Conservation (phyloP, 2,329 filamentous ascomycete genomes). For the Fusarium floridanum region DNA sequence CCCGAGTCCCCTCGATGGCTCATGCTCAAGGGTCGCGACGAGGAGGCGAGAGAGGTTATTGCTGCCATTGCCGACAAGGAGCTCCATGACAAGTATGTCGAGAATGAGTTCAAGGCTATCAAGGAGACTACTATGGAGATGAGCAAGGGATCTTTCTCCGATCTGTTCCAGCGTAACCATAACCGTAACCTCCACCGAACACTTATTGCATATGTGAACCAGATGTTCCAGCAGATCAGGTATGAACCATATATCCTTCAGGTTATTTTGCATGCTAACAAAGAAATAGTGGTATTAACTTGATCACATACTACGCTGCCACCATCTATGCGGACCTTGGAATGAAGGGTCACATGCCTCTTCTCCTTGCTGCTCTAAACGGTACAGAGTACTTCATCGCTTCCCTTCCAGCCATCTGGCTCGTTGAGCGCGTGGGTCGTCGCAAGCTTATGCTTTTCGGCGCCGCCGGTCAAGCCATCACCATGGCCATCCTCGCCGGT, state of each 20-base stretch:
- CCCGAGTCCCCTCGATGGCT: slow-evolving; percentile 67
- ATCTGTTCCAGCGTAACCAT: slow-evolving; percentile 69
- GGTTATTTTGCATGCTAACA: neutral
- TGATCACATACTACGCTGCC: slow-evolving; percentile 73
- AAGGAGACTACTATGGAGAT: slow-evolving; percentile 77
- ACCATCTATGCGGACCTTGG: slow-evolving; percentile 70
- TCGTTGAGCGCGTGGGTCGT: slow-evolving; percentile 76
- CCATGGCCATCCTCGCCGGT: slow-evolving; percentile 73
- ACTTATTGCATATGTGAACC: slow-evolving; percentile 70
- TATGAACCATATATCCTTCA: neutral
- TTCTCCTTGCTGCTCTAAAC: slow-evolving; percentile 64
- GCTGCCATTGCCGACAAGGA: slow-evolving; percentile 67
- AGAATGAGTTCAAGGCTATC: slow-evolving; percentile 70
- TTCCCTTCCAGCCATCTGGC: slow-evolving; percentile 71
- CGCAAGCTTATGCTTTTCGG: slow-evolving; percentile 80
- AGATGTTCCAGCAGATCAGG: slow-evolving; percentile 71
- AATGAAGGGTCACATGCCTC: slow-evolving; percentile 66
- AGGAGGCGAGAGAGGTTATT: slow-evolving; percentile 62
- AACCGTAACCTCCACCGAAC: slow-evolving; percentile 71
- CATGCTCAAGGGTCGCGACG: slow-evolving; percentile 60
- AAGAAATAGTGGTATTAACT: slow-evolving; percentile 63
- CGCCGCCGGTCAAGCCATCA: slow-evolving; percentile 69
- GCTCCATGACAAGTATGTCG: slow-evolving; percentile 68
- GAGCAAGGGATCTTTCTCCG: slow-evolving; percentile 70
- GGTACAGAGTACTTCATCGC: slow-evolving; percentile 69